Base-by-base conservation (phyloP, 164 flowering plant genomes). In the Euptelea pleiosperma region DNA sequence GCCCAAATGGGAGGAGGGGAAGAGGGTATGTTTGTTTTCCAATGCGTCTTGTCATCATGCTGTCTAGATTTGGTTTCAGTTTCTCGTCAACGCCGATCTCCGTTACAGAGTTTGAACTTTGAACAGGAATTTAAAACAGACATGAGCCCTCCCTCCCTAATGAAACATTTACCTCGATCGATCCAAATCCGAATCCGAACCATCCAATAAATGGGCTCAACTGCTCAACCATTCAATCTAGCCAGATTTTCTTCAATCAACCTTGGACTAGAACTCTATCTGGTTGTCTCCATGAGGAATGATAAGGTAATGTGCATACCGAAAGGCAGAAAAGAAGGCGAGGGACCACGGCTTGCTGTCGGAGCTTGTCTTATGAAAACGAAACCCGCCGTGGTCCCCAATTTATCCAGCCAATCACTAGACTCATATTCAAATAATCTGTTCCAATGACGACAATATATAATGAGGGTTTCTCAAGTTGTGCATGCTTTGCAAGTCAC, bases 41-140 rank as follows among this genome's bases (percentile, higher is more conserved):
- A 55, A 49, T 40, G 50, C 31, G 1, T 28, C 31, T 63, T 66
- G 67, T 58, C 67, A 70, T 67, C 26, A 74, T 67, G 66, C 19
- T 70, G 70, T 67, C 70, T 45, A 52, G 61, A 57, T 67, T 56
- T 60, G 28, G 69, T 47, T 37, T 19, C 8, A 57, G 21, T 50
- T 42, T 35, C 35, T 42, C 18, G 34, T 59, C 55, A 47, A 36
- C 33, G 16, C n/a, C n/a, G n/a, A n/a, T 52, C 50, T 24, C n/a
- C 45, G n/a, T 14, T 15, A 8, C 10, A 8, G 5, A 9, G 37
- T 30, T 18, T 16, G 22, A 51, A 15, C 22, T 26, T 19, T 31
- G 19, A n/a, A n/a, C n/a, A n/a, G n/a, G n/a, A n/a, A n/a, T n/a
- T n/a, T n/a, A n/a, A n/a, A n/a, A n/a, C n/a, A n/a, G n/a, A n/a